Conservation (phyloP, 345 rosid species). For the Isatis tinctoria region DNA sequence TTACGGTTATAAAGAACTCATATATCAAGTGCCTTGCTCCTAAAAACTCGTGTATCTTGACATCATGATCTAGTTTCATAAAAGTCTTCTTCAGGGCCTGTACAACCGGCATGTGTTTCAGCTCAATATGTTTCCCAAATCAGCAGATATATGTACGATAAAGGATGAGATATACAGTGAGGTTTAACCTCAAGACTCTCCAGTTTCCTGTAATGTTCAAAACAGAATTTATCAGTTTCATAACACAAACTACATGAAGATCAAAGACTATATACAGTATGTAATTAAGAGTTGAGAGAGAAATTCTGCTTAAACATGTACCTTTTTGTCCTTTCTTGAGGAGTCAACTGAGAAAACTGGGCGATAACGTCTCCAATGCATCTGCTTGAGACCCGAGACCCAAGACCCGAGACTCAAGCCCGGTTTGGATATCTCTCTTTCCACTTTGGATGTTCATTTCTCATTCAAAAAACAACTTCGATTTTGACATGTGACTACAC, state of each 20-base stretch:
- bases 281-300: not conserved
- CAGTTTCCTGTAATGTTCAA: not conserved
- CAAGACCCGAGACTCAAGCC: no score
- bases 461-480: no score
- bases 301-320: no score
- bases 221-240: not conserved
- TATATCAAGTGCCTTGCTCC: constrained; percentile 44
- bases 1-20: not conserved
- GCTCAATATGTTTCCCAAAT: not conserved
- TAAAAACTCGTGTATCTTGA: constrained; percentile 56
- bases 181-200: not conserved
- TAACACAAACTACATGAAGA: not conserved
- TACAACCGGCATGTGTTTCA: constrained; percentile 19
- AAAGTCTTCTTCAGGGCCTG: constrained; percentile 72
- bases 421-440: no score
- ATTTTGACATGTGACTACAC: no score
- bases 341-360: constrained; percentile 54
- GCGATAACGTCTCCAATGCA: constrained; percentile 55
- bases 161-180: not conserved
- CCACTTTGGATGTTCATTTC: no score
- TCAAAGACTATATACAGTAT: not conserved
- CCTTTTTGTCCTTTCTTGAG: constrained; percentile 74
- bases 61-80: constrained; percentile 73
- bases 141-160: no score
- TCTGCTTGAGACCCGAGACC: no score